Percentiles rank a stretch among this genome's conserved stretches.
Conservation (phyloP, 2,329 filamentous ascomycete species). For the Amphichorda felina region DNA sequence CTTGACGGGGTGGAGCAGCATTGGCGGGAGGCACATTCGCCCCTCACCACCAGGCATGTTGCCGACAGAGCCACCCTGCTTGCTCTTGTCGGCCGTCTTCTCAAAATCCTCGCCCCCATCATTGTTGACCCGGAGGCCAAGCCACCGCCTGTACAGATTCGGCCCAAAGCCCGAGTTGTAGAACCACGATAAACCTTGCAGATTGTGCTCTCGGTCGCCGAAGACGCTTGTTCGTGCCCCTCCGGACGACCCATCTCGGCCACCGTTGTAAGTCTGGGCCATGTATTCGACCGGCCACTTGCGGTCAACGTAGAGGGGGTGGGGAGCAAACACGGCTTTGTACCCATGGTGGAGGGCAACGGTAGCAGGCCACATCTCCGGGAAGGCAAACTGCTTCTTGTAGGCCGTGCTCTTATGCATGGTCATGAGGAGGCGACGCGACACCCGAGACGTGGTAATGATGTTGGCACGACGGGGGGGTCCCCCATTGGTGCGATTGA, state of each 20-base stretch:
- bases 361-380: slow-evolving; percentile 91
- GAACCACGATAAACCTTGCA: slow-evolving; percentile 81
- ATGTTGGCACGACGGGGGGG: slow-evolving; percentile 72
- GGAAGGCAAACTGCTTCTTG: slow-evolving; percentile 81
- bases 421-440: slow-evolving; percentile 61
- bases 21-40: slow-evolving; percentile 82
- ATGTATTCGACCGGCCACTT: slow-evolving; percentile 74
- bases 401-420: slow-evolving; percentile 88
- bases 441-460: slow-evolving; percentile 79
- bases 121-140: slow-evolving; percentile 70
- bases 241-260: slow-evolving; percentile 62
- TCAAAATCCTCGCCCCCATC: slow-evolving; percentile 71
- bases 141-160: slow-evolving; percentile 75
- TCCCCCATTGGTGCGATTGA: slow-evolving; percentile 50
- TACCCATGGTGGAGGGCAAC: slow-evolving; percentile 82
- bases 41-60: slow-evolving; percentile 59
- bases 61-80: slow-evolving; percentile 33
- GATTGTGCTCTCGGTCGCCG: slow-evolving; percentile 80
- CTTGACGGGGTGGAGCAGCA: slow-evolving; percentile 85
- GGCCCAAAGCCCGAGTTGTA: slow-evolving; percentile 76
- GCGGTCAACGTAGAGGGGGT: slow-evolving; percentile 79
- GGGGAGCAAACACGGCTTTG: slow-evolving; percentile 85
- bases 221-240: slow-evolving; percentile 62
- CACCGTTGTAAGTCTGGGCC: slow-evolving; percentile 69
- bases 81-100: slow-evolving; percentile 38